phyloP scores from a whole-genome alignment of 2,329 filamentous ascomycete species.

The Fusarium tuaranense region DNA sequence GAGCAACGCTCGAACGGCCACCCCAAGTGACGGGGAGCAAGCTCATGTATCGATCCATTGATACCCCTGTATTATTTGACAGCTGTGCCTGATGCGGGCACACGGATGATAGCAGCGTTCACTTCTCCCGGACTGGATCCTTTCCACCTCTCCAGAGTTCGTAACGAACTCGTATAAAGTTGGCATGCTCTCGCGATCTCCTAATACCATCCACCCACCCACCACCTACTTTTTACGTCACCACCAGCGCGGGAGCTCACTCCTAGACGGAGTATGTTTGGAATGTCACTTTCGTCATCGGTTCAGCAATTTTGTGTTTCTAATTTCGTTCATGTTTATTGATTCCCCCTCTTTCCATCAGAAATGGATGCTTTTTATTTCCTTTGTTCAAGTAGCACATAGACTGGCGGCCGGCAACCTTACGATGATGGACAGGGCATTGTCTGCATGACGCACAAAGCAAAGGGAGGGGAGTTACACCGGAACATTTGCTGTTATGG shows the following conservation, averaged over 20 bases:
- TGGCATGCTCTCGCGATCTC: constrained; percentile 33
- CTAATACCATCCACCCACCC: constrained; percentile 36
- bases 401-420: constrained; percentile 45
- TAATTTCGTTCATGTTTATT: constrained; percentile 25
- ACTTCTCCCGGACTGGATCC: constrained; percentile 34
- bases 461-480: constrained; percentile 41
- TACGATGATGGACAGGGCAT: constrained; percentile 42
- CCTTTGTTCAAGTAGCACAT: constrained; percentile 44
- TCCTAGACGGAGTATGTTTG: constrained; percentile 45
- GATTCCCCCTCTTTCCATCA: constrained; percentile 39
- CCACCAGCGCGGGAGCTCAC: constrained; percentile 28
- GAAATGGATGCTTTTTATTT: constrained; percentile 36
- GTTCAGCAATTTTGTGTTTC: constrained; percentile 20
- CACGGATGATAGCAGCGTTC: constrained; percentile 32
- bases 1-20: constrained; percentile 11
- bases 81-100: constrained; percentile 27
- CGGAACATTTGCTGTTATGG: constrained; percentile 37
- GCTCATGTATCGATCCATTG: constrained; percentile 15
- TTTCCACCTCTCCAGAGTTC: constrained; percentile 19
- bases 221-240: not conserved
- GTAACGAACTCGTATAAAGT: constrained; percentile 32
- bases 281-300: constrained; percentile 31
- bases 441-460: constrained; percentile 43
- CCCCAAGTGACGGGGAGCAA: constrained; percentile 13
- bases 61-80: constrained; percentile 42